Base-by-base conservation (phyloP, 2,329 filamentous ascomycete genomes). In the Raffaelea arxii region DNA sequence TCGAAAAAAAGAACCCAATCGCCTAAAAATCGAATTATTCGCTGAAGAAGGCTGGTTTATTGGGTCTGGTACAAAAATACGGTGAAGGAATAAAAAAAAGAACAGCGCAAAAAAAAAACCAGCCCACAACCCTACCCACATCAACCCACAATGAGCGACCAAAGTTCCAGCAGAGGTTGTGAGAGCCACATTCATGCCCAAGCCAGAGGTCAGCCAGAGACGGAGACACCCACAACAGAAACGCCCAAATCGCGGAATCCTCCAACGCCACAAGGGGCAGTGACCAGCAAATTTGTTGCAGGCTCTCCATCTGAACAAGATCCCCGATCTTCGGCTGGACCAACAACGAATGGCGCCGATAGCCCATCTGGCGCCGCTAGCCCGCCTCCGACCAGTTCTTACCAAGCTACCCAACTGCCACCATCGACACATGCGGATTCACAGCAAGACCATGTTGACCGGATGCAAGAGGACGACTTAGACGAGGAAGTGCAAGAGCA, bases 131-230 rank as follows among this genome's bases (percentile, higher is more conserved):
- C 16, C 25, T 36, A 23, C 22, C 24, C 16, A 9, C 32, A 35
- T 16, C 16, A 18, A 22, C 24, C 19, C 41, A 69, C 65, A 56
- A 64, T 70, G 60, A 65, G 63, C 52, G 69, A 75, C 52, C 71
- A 75, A 59, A 67, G 67, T 44, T 64, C 69, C 48, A 68, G 68
- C 45, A 64, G 69, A 44, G 60, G 63, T 41, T 54, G 63, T 38
- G 62, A 65, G 44, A 62, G 62, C 59, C 60, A 56, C 44, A 56
- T 59, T 54, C 56, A 70, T 55, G 53, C 66, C 58, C 51, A 67
- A 46, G 55, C 69, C n/a, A 60, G 63, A 32, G 61, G 68, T 35
- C 70, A 70, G 43, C 59, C 62, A 25, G 65, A 70, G 49, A 35
- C 56, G 39, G 70, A 74, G 49, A 53, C 67, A n/a, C n/a, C n/a